These are phyloP conservation scores for Suillus discolor DNA, from an alignment of 768 basidiomycete genomes.

Conservation along the genomic window DNA sequence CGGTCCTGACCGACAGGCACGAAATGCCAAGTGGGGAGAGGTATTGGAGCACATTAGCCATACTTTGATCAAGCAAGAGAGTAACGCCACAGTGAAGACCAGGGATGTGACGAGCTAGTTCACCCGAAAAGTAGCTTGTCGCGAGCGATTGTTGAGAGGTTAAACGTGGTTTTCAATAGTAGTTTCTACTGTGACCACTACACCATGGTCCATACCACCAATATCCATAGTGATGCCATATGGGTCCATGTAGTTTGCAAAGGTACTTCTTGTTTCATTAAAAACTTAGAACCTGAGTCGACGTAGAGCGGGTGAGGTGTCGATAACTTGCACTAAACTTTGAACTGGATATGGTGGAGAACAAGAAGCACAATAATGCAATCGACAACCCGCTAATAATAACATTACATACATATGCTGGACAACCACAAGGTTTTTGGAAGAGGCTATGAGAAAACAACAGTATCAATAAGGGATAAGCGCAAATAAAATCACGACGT, in stretches of 20 bases:
- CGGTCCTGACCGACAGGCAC: neutral
- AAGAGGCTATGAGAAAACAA: slow-evolving; percentile 6
- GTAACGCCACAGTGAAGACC: neutral
- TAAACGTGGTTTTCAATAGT: neutral
- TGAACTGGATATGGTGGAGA: neutral
- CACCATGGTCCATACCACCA: neutral
- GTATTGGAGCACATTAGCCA: neutral
- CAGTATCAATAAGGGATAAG: slow-evolving; percentile 12
- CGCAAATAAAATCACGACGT: slow-evolving; percentile 42
- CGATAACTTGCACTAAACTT: neutral
- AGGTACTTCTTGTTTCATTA: neutral
- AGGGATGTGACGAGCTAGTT: neutral
- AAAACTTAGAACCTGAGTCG: neutral
- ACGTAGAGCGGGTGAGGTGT: neutral
- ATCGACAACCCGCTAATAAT: slow-evolving; percentile 17
- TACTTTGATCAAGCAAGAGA: neutral
- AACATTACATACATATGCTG: slow-evolving; percentile 24
- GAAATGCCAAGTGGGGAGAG: neutral
- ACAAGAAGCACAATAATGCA: slow-evolving; percentile 6
- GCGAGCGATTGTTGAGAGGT: neutral
- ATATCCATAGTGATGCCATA: neutral
- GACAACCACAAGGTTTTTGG: slow-evolving; percentile 9
- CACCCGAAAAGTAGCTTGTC: neutral
- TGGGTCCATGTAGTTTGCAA: neutral
- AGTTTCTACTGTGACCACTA: neutral